Evolutionary conservation across 805 yeast genomes (phyloP).

Genomic region (Wilhelminamyces savonicus): DNA sequence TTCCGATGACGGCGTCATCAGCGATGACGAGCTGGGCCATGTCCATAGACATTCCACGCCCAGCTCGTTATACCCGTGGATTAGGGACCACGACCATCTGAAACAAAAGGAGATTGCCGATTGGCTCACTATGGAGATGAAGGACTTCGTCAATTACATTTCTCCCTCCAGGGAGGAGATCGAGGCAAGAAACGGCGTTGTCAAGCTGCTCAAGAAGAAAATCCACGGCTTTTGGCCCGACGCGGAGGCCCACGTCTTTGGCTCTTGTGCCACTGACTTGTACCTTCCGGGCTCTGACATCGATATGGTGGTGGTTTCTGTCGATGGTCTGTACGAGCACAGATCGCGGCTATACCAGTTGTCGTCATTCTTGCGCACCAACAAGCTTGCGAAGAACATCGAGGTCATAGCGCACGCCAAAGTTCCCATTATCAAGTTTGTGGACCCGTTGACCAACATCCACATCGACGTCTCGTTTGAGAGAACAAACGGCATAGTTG

Average conservation of each 20-base stretch:
- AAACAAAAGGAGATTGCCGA: conserved; percentile 72
- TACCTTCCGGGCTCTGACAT: conserved; percentile 94
- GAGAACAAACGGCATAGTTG: conserved; percentile 71
- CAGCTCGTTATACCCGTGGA: conserved; percentile 60
- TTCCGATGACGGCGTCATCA: conserved; percentile 27
- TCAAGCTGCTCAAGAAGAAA: conserved; percentile 50
- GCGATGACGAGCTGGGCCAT: conserved; percentile 27
- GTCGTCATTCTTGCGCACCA: conserved; percentile 59
- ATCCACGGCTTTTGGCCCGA: conserved; percentile 64
- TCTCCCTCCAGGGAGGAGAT: conserved; percentile 80
- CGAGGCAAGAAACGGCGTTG: conserved; percentile 56
- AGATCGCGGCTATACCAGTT: conserved; percentile 66
- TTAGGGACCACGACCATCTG: conserved; percentile 70
- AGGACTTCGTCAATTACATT: conserved; percentile 76
- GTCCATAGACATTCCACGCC: conserved; percentile 16
- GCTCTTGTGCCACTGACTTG: conserved; percentile 89
- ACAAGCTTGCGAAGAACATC: conserved; percentile 59
- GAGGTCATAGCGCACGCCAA: conserved; percentile 87
- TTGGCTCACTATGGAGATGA: conserved; percentile 82
- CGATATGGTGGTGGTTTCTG: conserved; percentile 80
- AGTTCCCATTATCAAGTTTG: conserved; percentile 90
- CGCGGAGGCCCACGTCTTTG: conserved; percentile 79
- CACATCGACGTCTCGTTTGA: conserved; percentile 91
- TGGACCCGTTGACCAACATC: conserved; percentile 62
- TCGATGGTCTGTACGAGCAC: conserved; percentile 50